Percentiles rank a stretch among this genome's conserved stretches.
These are phyloP conservation scores for Serpula lacrymans DNA, from an alignment of 768 basidiomycete species.

Conservation along the genomic window DNA sequence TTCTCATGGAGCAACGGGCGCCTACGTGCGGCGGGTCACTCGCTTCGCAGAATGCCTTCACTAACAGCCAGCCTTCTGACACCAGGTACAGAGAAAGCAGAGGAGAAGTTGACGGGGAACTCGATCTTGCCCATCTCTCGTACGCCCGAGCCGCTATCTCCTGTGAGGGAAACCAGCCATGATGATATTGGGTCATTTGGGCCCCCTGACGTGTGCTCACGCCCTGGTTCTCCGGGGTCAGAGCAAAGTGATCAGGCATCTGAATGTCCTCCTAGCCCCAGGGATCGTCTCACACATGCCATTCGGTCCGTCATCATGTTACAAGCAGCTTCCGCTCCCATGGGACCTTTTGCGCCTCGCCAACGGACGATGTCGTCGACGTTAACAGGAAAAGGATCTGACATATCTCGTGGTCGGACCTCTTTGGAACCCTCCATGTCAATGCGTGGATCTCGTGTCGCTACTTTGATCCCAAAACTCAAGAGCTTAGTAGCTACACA, in stretches of 20 bases:
- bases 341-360: constrained; percentile 19
- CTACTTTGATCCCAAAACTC: constrained; percentile 53
- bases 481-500: constrained; percentile 52
- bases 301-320: constrained; percentile 39
- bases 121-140: not conserved
- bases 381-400: constrained; percentile 20
- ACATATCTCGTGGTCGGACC: constrained; percentile 15
- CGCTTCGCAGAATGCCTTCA: constrained; percentile 1
- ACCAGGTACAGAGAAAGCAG: constrained; percentile 3
- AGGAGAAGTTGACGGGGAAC: not conserved
- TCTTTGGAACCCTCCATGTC: constrained; percentile 30
- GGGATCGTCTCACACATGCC: constrained; percentile 29
- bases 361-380: constrained; percentile 35
- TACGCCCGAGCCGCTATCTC: constrained; percentile 7
- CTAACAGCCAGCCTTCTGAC: constrained; percentile 3
- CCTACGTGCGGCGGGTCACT: constrained; percentile 6
- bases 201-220: too few relatives aligned
- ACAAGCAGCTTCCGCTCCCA: constrained; percentile 18
- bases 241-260: too few relatives aligned
- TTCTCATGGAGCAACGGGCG: constrained; percentile 1
- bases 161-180: constrained; percentile 5
- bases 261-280: too few relatives aligned
- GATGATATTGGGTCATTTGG: too few relatives aligned
- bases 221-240: too few relatives aligned
- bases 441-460: constrained; percentile 50